These are phyloP conservation scores for Astrothelium macrocarpum DNA, from an alignment of 495 filamentous ascomycete species.

Conservation along the genomic window DNA sequence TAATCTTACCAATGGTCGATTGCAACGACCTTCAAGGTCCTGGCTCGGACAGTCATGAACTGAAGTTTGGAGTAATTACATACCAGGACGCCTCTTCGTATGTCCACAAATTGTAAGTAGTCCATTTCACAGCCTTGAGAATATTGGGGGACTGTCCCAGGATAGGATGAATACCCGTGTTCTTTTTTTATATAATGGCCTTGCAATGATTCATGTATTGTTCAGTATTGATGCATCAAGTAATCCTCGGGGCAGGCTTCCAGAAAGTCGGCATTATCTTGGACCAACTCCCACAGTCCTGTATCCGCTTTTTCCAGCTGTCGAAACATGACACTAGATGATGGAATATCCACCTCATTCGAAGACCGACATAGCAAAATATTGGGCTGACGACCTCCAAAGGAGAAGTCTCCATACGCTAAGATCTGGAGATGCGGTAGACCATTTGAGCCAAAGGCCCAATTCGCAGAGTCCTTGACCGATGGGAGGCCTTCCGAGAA, in stretches of 20 bases:
- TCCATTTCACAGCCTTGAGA: too few species aligned
- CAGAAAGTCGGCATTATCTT: background rate
- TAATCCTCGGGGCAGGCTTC: background rate
- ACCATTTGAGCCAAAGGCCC: constrained; percentile 9
- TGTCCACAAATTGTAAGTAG: too few species aligned
- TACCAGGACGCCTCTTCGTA: too few species aligned
- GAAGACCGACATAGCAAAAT: background rate
- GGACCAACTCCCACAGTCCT: background rate
- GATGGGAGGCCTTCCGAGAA: background rate
- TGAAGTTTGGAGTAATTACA: too few species aligned
- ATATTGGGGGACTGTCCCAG: background rate
- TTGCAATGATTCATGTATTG: background rate
- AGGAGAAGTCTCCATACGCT: constrained; percentile 11
- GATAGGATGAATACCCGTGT: background rate
- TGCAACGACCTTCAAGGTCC: too few species aligned
- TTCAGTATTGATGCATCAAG: background rate
- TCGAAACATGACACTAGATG: background rate
- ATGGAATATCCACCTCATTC: background rate
- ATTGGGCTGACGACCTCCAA: constrained; percentile 9
- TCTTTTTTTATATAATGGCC: background rate
- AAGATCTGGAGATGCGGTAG: constrained; percentile 9
- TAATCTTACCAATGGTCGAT: too few species aligned
- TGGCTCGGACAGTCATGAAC: too few species aligned
- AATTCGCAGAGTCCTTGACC: constrained; percentile 5
- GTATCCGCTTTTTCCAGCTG: background rate